A percentile compares a stretch with the other conserved stretches of the same genome.
These are phyloP conservation scores for Magnaporthiopsis incrustans DNA, from an alignment of 2,329 filamentous ascomycete species.

Conservation along the genomic window DNA sequence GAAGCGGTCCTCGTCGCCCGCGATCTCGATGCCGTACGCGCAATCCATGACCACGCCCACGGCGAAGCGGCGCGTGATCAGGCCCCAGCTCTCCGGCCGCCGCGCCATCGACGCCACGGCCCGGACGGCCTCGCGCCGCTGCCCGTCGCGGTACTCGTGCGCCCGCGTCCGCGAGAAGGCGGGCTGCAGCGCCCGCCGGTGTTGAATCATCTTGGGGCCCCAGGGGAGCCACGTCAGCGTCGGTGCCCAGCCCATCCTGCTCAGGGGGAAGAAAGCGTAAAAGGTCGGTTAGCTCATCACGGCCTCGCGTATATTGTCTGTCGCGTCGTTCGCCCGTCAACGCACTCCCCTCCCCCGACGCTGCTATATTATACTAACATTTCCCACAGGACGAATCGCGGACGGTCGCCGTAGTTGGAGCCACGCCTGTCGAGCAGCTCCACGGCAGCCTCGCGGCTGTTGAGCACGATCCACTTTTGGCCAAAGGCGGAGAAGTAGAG, in stretches of 20 bases:
- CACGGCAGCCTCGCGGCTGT: conserved; percentile 31
- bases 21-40: conserved; percentile 17
- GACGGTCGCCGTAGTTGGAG: conserved; percentile 35
- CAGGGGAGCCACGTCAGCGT: conserved; percentile 37
- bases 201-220: conserved; percentile 33
- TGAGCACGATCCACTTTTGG: conserved; percentile 33
- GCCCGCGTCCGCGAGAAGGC: conserved; percentile 32
- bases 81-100: conserved; percentile 6
- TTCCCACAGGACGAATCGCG: conserved; percentile 34
- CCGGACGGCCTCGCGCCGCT: conserved; percentile 13
- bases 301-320: not conserved
- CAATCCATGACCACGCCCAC: conserved; percentile 19
- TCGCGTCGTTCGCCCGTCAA: not conserved
- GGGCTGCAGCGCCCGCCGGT: conserved; percentile 34
- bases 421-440: conserved; percentile 38
- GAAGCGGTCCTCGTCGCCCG: conserved; percentile 15
- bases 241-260: conserved; percentile 34
- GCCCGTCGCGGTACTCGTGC: conserved; percentile 19
- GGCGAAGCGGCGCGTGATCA: conserved; percentile 14
- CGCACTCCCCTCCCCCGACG: too few relatives aligned
- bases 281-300: not conserved
- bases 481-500: conserved; percentile 22
- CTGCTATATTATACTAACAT: conserved; percentile 11
- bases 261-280: not conserved
- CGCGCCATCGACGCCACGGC: conserved; percentile 4